Conservation (phyloP, 345 rosid genomes). For the Xanthoceras sorbifolium region DNA sequence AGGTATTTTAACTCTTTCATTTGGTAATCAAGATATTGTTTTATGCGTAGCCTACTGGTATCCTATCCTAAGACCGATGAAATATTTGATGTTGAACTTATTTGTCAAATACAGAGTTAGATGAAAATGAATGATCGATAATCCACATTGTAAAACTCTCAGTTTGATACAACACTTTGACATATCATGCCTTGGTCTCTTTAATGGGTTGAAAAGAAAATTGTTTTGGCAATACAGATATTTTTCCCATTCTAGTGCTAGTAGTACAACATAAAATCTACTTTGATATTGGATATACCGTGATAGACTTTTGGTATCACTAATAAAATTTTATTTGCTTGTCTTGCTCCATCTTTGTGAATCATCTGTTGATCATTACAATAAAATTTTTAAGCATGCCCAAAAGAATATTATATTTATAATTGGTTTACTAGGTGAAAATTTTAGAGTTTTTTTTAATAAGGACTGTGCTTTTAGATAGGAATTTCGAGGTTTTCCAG, state of each 20-base stretch:
- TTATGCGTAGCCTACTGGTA: constrained; percentile 3
- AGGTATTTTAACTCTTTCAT: constrained; percentile 50
- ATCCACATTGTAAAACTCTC: not conserved
- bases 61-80: not conserved
- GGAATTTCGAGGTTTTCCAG: not conserved
- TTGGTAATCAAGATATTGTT: not conserved
- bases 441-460: not conserved
- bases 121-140: not conserved
- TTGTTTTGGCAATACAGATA: not conserved
- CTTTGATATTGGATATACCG: too few species aligned
- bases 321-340: not conserved
- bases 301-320: not conserved
- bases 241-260: not conserved
- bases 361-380: not conserved
- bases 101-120: not conserved
- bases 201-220: not conserved
- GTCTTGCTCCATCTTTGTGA: not conserved
- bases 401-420: too few species aligned
- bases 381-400: not conserved
- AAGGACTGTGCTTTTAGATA: not conserved
- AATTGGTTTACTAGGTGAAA: not conserved
- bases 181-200: not conserved
- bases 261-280: too few species aligned
- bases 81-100: constrained; percentile 11
- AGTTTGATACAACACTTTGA: not conserved